These are phyloP conservation scores for Conticribra weissflogii DNA, from an alignment of 108 stramenopile genomes.

Conservation along the genomic window DNA sequence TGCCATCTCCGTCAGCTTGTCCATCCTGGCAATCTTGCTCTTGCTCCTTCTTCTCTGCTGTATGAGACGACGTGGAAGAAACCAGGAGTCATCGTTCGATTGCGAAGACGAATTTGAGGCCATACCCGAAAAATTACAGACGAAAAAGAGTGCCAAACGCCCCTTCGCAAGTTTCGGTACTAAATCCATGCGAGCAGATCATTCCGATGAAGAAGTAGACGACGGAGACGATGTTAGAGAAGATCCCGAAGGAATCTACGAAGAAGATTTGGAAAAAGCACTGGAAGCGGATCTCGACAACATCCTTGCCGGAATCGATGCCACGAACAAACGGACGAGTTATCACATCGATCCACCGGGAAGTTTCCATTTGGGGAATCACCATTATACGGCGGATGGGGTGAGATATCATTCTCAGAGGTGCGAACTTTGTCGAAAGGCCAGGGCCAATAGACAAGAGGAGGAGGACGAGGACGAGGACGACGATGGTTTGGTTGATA, in stretches of 20 bases:
- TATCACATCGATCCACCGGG: constrained; percentile 33
- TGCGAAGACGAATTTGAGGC: too few relatives aligned
- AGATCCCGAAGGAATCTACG: constrained; percentile 3
- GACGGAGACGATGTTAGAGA: background rate
- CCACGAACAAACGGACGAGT: constrained; percentile 6
- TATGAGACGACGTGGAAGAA: constrained; percentile 2
- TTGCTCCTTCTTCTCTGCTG: constrained; percentile 3
- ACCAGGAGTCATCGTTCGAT: too few relatives aligned
- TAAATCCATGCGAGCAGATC: too few relatives aligned
- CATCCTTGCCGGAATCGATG: constrained; percentile 33
- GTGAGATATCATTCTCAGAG: constrained; percentile 33
- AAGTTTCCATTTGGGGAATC: constrained; percentile 40
- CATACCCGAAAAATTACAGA: too few relatives aligned
- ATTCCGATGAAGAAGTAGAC: background rate
- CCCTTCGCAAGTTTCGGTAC: background rate
- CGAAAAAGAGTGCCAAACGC: too few relatives aligned
- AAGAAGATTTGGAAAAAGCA: constrained; percentile 12
- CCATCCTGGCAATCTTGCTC: background rate
- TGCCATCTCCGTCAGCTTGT: background rate
- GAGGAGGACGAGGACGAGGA: constrained; percentile 10
- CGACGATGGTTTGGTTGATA: constrained; percentile 14
- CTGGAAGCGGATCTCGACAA: constrained; percentile 36
- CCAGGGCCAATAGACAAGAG: constrained; percentile 20
- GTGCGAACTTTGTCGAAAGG: constrained; percentile 28
- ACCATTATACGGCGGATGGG: constrained; percentile 47